Conservation (phyloP, 2,329 filamentous ascomycete species). For the Rhinocladiella mackenziei region DNA sequence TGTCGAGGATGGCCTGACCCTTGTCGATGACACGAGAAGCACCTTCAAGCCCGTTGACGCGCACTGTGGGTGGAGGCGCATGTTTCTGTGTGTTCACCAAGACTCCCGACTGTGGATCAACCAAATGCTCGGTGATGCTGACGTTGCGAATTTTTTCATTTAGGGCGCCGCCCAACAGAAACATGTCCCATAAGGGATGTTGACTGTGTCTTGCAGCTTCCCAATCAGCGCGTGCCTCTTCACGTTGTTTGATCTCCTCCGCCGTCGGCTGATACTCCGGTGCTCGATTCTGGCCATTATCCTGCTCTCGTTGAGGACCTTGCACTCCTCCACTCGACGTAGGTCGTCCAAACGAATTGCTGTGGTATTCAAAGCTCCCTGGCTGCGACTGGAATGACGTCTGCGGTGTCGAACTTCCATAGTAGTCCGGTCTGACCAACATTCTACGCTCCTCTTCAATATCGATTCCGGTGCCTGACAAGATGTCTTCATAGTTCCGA, state of each 20-base stretch:
- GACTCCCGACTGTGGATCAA: slow-evolving; percentile 57
- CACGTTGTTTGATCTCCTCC: slow-evolving; percentile 62
- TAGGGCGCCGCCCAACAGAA: slow-evolving; percentile 61
- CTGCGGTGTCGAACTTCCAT: slow-evolving; percentile 15
- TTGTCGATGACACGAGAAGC: slow-evolving; percentile 59
- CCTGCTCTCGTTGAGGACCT: slow-evolving; percentile 6
- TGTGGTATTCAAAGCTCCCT: slow-evolving; percentile 15
- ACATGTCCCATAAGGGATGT: slow-evolving; percentile 69
- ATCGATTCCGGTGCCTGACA: slow-evolving; percentile 26
- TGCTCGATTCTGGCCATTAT: slow-evolving; percentile 6
- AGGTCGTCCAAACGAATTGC: slow-evolving; percentile 13
- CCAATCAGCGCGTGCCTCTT: slow-evolving; percentile 62
- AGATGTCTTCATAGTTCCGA: slow-evolving; percentile 24
- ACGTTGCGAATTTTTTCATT: slow-evolving; percentile 52
- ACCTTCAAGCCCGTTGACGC: slow-evolving; percentile 59
- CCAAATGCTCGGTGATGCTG: slow-evolving; percentile 55
- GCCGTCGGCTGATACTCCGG: slow-evolving; percentile 34
- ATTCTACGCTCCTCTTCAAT: slow-evolving; percentile 26
- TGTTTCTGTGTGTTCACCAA: slow-evolving; percentile 43
- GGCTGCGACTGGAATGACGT: slow-evolving; percentile 9
- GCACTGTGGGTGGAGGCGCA: slow-evolving; percentile 39
- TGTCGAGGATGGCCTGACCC: slow-evolving; percentile 66
- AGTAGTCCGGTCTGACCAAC: slow-evolving; percentile 22
- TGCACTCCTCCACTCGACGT: slow-evolving; percentile 10
- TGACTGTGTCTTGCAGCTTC: slow-evolving; percentile 58